phyloP scores from a whole-genome alignment of 345 rosid species.

The Boechera stricta region DNA sequence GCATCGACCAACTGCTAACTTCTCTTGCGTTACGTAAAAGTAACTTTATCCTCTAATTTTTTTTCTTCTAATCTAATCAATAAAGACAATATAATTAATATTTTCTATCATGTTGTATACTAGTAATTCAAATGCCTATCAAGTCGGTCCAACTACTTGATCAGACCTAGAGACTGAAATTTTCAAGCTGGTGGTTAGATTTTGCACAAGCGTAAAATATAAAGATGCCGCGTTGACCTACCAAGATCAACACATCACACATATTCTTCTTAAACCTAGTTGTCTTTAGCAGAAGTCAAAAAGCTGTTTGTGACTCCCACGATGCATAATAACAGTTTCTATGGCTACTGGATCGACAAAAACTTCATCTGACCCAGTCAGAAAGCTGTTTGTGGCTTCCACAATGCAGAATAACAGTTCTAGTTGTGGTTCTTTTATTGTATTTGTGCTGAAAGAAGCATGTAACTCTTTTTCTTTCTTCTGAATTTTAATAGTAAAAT shows the following conservation, averaged over 20 bases:
- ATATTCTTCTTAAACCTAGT: not conserved
- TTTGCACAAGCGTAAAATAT: conserved; percentile 4
- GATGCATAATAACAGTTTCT: not conserved
- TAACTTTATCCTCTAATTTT: conserved; percentile 12
- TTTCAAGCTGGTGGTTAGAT: conserved; percentile 32
- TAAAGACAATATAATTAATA: conserved; percentile 1
- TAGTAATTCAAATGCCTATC: conserved; percentile 9
- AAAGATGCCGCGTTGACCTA: not conserved
- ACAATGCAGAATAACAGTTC: no score
- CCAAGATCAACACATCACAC: not conserved
- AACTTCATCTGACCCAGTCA: no score
- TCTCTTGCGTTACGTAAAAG: conserved; percentile 38
- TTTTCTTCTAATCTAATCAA: not conserved
- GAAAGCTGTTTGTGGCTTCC: no score
- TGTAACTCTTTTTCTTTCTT: no score
- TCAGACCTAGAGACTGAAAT: conserved; percentile 14
- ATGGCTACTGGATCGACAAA: not conserved
- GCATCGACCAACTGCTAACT: conserved; percentile 30
- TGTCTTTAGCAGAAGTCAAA: not conserved
- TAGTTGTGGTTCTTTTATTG: no score
- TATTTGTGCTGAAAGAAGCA: not conserved
- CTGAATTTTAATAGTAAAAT: no score
- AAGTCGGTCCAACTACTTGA: conserved; percentile 37
- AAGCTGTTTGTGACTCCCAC: not conserved
- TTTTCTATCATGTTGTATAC: not conserved